Base-by-base conservation (phyloP, 2,329 filamentous ascomycete species). In the Dothidotthia symphoricarpi region DNA sequence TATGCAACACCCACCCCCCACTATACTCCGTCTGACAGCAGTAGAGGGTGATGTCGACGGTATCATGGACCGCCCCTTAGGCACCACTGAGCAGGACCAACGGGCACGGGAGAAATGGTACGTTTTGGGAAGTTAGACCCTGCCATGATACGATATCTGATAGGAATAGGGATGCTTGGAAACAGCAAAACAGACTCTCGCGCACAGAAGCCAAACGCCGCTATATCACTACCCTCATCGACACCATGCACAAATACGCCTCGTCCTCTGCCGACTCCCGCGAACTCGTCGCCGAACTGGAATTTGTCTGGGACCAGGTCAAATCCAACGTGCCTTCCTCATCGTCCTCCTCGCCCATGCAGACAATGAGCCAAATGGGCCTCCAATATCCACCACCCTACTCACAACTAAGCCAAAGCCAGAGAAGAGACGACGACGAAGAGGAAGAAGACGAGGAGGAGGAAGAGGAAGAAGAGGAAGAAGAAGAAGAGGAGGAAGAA, bases 231-330 rank as follows among this genome's bases (percentile, higher is more conserved):
- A 90, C 88, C 13, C 75, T 98, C 43, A 95, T 98, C 66, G 85
- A 91, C 57, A 97, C 90, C 1, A 97, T 98, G 90, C 90, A 96
- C 72, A 81, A 82, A 62, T 97, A 95, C 72, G 93, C 93, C 33
- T 93, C 77, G 28, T 78, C 85, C 27, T 96, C 89, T 13, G 78
- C 83, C 32, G 89, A 95, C 63, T 88, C 88, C 6, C 79, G 84
- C 43, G 90, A 95, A 68, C 76, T 98, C 26, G 90, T 97, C 25
- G 77, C 83, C 8, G 93, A 98, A 67, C 80, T 98, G n/a, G 93
- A 98, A 69, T 98, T 97, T 58, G 91, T 98, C 26, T 98, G 93
- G 93, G 89, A 96, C 55, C 93, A 97, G 66, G 91, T 98, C 55
- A 95, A 93, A 67, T 85, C 85, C 53, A 96, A 91, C 57, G 80